Conservation (phyloP, 441 rosid genomes). For the Kokia cookei region DNA sequence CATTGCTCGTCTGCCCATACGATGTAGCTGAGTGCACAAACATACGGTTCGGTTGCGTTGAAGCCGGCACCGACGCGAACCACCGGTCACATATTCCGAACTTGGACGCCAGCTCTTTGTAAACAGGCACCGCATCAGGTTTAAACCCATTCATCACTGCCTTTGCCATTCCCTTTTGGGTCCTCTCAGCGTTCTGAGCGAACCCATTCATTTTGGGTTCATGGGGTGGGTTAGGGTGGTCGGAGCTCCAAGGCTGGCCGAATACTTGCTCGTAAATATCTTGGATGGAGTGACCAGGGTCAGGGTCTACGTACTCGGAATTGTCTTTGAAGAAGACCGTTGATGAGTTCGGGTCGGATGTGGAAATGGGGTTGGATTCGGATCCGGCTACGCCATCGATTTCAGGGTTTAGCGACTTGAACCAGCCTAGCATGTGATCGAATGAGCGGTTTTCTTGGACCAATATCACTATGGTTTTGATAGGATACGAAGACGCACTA, state of each 20-base stretch:
- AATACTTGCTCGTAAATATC: conserved; percentile 85
- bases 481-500: conserved; percentile 35
- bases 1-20: conserved; percentile 41
- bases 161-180: conserved; percentile 51
- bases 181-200: conserved; percentile 66
- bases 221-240: conserved; percentile 20
- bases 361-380: conserved; percentile 70
- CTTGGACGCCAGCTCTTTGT: conserved; percentile 37
- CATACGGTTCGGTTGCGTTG: conserved; percentile 53
- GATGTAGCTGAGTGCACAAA: conserved; percentile 54
- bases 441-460: conserved; percentile 89
- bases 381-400: conserved; percentile 74
- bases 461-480: conserved; percentile 76
- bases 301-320: conserved; percentile 67
- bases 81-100: conserved; percentile 58
- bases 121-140: conserved; percentile 44
- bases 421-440: conserved; percentile 91
- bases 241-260: conserved; percentile 51
- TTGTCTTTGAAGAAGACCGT: conserved; percentile 40
- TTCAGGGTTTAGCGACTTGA: conserved; percentile 60
- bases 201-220: conserved; percentile 71
- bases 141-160: conserved; percentile 70
- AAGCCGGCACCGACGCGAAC: conserved; percentile 49
- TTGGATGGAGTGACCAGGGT: conserved; percentile 88
- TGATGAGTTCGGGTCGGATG: conserved; percentile 45